Conservation (phyloP, 495 filamentous ascomycete species). For the Trichocladium uniseriatum region DNA sequence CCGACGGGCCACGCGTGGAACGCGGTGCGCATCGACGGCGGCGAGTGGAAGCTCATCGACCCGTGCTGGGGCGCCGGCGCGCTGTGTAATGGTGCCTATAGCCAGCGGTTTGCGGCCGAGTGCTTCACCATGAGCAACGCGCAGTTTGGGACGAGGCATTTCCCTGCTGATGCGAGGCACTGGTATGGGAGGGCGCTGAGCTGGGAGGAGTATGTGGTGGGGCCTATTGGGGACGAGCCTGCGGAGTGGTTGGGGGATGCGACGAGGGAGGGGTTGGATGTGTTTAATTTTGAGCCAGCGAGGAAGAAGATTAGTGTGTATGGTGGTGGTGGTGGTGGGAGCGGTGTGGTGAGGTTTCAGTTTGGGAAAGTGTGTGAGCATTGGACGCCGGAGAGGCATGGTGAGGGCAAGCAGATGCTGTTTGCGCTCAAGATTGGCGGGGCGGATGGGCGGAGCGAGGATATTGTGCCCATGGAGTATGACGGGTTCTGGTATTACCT, state of each 20-base stretch:
- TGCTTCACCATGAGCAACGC: slow-evolving; percentile 76
- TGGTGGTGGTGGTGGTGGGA: slow-evolving; percentile 2
- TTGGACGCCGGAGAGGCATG: slow-evolving; percentile 61
- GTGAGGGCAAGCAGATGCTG: slow-evolving; percentile 50
- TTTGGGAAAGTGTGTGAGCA: slow-evolving; percentile 69
- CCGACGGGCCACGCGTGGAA: slow-evolving; percentile 76
- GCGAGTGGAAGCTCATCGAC: slow-evolving; percentile 87
- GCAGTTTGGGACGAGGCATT: slow-evolving; percentile 72
- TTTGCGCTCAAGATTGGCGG: slow-evolving; percentile 59
- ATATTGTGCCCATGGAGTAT: slow-evolving; percentile 52
- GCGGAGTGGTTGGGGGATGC: slow-evolving; percentile 43
- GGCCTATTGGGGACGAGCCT: slow-evolving; percentile 35
- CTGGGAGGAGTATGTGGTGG: slow-evolving; percentile 74
- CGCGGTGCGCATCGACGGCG: slow-evolving; percentile 73
- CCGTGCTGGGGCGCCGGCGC: slow-evolving; percentile 87
- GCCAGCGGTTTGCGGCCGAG: slow-evolving; percentile 54
- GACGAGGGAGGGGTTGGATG: slow-evolving; percentile 54
- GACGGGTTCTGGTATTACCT: slow-evolving; percentile 66
- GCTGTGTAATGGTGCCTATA: slow-evolving; percentile 44
- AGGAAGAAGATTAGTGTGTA: slow-evolving; percentile 47
- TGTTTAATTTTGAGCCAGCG: slow-evolving; percentile 50
- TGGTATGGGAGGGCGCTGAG: slow-evolving; percentile 48
- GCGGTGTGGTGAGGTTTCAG: slow-evolving; percentile 56
- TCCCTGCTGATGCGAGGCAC: slow-evolving; percentile 53
- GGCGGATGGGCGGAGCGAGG: slow-evolving; percentile 57